These are phyloP conservation scores for Colletotrichum sp. DNA, from an alignment of 2,329 filamentous ascomycete species.

Conservation along the genomic window DNA sequence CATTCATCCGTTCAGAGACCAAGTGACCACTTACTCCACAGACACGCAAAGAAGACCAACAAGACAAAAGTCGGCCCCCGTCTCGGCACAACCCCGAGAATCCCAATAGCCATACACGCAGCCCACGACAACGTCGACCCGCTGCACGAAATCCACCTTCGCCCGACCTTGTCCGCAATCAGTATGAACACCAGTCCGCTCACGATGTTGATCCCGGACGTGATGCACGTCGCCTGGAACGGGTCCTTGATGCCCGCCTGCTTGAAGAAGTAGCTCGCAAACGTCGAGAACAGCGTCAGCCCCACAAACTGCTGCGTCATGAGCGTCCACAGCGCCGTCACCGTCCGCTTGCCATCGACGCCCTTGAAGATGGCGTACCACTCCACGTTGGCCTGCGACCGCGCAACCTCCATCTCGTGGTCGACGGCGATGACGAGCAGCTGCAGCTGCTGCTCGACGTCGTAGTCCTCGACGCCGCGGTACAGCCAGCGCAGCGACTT, in stretches of 20 bases:
- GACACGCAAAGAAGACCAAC: constrained; percentile 26
- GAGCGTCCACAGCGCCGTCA: constrained; percentile 32
- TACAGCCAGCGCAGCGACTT: constrained; percentile 25
- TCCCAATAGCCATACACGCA: constrained; percentile 21
- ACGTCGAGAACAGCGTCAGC: constrained; percentile 25
- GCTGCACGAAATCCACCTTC: constrained; percentile 21
- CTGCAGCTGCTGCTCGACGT: constrained; percentile 32
- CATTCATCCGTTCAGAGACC: not conserved
- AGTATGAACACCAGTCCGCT: constrained; percentile 21
- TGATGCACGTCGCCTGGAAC: constrained; percentile 27
- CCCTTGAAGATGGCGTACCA: constrained; percentile 34
- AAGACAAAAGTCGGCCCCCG: constrained; percentile 17
- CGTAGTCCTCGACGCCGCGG: constrained; percentile 28
- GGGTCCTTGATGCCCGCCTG: constrained; percentile 33
- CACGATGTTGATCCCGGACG: constrained; percentile 25
- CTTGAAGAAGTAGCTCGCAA: constrained; percentile 36
- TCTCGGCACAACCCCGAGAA: constrained; percentile 22
- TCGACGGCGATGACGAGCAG: constrained; percentile 25
- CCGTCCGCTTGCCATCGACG: constrained; percentile 30
- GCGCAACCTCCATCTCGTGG: constrained; percentile 18
- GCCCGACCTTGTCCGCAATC: constrained; percentile 21
- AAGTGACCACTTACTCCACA: constrained; percentile 24
- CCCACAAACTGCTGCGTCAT: constrained; percentile 27
- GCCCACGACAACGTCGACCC: constrained; percentile 21
- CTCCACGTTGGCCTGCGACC: constrained; percentile 22